phyloP scores from a whole-genome alignment of 2,329 filamentous ascomycete species.

The Rhinocladiella mackenziei region DNA sequence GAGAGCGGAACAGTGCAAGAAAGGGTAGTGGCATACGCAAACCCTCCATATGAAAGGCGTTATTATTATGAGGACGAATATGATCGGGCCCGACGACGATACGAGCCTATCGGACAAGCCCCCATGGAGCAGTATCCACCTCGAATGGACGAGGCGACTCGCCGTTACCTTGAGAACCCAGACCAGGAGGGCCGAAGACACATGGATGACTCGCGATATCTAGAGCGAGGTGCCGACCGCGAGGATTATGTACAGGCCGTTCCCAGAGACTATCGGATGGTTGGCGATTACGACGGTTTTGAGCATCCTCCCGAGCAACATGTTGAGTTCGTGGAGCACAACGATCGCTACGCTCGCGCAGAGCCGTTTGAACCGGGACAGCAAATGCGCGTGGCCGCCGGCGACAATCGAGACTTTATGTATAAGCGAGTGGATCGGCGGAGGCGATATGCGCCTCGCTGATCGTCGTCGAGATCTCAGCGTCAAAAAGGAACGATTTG shows the following conservation, averaged over 20 bases:
- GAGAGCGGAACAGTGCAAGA: not conserved
- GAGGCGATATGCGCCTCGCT: slow-evolving; percentile 1
- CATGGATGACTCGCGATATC: too few species aligned
- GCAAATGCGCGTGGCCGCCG: slow-evolving; percentile 1
- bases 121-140: slow-evolving; percentile 1
- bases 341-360: slow-evolving; percentile 3
- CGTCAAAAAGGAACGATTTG: not conserved
- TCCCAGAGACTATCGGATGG: not conserved
- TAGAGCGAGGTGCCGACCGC: not conserved
- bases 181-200: not conserved
- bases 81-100: slow-evolving; percentile 3
- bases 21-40: not conserved
- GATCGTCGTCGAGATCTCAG: not conserved
- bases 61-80: slow-evolving; percentile 7
- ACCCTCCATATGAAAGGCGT: slow-evolving; percentile 2
- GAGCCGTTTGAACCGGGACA: not conserved
- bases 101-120: slow-evolving; percentile 1
- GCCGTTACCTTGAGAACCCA: not conserved
- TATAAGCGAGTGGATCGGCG: slow-evolving; percentile 5
- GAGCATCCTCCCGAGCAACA: not conserved
- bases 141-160: not conserved
- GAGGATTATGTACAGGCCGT: not conserved
- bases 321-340: not conserved
- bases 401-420: slow-evolving; percentile 6
- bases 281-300: not conserved